Evolutionary conservation across 345 rosid genomes (phyloP).

Genomic region (Moricandia arvensis): DNA sequence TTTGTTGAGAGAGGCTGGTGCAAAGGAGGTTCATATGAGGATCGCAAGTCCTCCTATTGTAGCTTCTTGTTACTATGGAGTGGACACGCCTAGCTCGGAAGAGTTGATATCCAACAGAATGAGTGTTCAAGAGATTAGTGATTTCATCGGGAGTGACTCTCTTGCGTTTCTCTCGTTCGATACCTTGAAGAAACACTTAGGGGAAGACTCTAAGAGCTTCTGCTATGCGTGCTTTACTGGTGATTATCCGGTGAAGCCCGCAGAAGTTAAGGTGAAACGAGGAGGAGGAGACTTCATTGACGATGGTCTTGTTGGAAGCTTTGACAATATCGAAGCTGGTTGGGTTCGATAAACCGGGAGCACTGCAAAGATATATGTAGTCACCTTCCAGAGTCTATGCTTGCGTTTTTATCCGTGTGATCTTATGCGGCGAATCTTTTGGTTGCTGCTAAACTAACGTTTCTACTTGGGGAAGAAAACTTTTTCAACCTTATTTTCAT

Average conservation of each 20-base stretch:
- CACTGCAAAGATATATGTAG: not conserved
- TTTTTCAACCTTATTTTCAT: not conserved
- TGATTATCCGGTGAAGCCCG: constrained; percentile 71
- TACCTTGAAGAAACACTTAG: constrained; percentile 63
- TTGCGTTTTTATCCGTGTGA: constrained; percentile 8
- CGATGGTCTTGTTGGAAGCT: constrained; percentile 78
- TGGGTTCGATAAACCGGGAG: constrained; percentile 50
- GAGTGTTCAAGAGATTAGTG: constrained; percentile 73
- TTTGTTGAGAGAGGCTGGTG: constrained; percentile 82
- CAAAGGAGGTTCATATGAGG: constrained; percentile 96
- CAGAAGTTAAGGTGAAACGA: constrained; percentile 71
- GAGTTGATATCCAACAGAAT: constrained; percentile 91
- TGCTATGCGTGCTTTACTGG: constrained; percentile 96
- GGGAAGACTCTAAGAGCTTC: constrained; percentile 50
- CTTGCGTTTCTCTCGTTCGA: constrained; percentile 75
- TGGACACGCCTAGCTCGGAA: constrained; percentile 89
- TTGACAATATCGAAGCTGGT: constrained; percentile 75
- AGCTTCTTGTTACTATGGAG: constrained; percentile 87
- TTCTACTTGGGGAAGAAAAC: not conserved
- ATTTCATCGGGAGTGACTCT: constrained; percentile 73
- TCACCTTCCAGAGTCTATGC: constrained; percentile 3
- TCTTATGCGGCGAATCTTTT: not conserved
- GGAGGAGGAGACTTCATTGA: constrained; percentile 83
- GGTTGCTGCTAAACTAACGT: not conserved
- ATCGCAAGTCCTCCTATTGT: constrained; percentile 92